Base-by-base conservation (phyloP, 768 basidiomycete genomes). In the Lactarius evosmus region DNA sequence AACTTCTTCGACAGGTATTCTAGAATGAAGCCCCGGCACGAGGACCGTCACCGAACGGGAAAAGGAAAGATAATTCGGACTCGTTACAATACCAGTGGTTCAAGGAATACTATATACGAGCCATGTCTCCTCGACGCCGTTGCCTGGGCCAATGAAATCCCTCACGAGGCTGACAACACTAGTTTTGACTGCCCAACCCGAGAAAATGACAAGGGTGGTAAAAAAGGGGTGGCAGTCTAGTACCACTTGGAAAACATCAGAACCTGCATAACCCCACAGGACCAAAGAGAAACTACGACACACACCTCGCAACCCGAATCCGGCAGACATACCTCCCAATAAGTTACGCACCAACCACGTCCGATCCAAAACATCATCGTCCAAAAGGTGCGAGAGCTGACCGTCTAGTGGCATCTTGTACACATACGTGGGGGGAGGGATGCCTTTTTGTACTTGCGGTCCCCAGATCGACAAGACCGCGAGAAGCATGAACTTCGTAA, bases 311-410 rank as follows among this genome's bases (percentile, higher is more conserved):
- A 94, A 73, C 0, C 91, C 92, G 72, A 93, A 94, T 1, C 92
- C 92, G 34, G 91, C 88, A 12, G 91, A 87, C 84, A 94, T 87
- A 0, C 92, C 92, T 12, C 92, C 92, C 2, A 94, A 77, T 11
- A 93, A 78, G 68, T 94, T 93, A 29, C 92, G 80, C 4, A 93
- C 85, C 7, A 92, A 77, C 92, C 92, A 94, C 70, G 89, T 89
- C 7, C 89, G 83, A 72, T 93, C 89, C 1, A 93, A 74, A 33
- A 82, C 83, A 66, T 87, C 86, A 56, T 91, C 89, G 66, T 89
- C 87, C 58, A 91, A 78, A 3, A 88, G 68, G 62, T 82, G 77
- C 51, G 87, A 78, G 3, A 79, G 69, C 17, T 76, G 75, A 55
- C 75, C 72, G 52, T 77, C 69, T 62, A 73, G 69, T 14, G 67